Evolutionary conservation across 257 asterid genomes (phyloP).

Genomic region (Penstemon newberryi): DNA sequence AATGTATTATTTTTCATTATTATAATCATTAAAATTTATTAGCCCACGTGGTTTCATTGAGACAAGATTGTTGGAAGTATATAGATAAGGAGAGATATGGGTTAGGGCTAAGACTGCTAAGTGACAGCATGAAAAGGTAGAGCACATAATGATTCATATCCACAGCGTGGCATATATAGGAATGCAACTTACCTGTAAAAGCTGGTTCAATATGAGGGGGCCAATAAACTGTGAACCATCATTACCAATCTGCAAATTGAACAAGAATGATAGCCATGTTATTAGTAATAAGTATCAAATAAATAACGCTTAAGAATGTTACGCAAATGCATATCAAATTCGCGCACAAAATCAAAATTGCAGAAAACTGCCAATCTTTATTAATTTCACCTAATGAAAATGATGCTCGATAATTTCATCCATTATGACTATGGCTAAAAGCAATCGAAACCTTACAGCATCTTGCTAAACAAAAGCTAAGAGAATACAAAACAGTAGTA

Average conservation of each 20-base stretch:
- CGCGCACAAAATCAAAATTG: not conserved
- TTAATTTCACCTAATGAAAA: constrained; percentile 7
- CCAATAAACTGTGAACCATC: constrained; percentile 87
- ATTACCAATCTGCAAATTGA: constrained; percentile 70
- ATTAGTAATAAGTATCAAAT: constrained; percentile 22
- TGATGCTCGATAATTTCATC: constrained; percentile 13
- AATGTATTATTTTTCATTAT: no score
- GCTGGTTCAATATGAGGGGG: constrained; percentile 75
- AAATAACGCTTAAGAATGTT: constrained; percentile 16
- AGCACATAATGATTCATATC: not conserved
- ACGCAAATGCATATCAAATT: constrained; percentile 7
- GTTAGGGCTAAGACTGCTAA: not conserved
- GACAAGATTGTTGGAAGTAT: not conserved
- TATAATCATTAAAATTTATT: not conserved
- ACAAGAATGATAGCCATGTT: constrained; percentile 34
- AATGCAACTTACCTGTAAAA: constrained; percentile 64
- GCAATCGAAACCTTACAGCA: not conserved
- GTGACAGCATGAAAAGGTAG: constrained; percentile 11
- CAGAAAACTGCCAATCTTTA: not conserved
- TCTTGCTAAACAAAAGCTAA: not conserved
- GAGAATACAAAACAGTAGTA: not conserved
- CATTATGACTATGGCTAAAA: not conserved
- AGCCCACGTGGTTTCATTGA: not conserved
- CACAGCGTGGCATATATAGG: constrained; percentile 6
- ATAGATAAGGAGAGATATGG: not conserved